Conservation (phyloP, 2,329 filamentous ascomycete genomes). For the Remersonia thermophila region DNA sequence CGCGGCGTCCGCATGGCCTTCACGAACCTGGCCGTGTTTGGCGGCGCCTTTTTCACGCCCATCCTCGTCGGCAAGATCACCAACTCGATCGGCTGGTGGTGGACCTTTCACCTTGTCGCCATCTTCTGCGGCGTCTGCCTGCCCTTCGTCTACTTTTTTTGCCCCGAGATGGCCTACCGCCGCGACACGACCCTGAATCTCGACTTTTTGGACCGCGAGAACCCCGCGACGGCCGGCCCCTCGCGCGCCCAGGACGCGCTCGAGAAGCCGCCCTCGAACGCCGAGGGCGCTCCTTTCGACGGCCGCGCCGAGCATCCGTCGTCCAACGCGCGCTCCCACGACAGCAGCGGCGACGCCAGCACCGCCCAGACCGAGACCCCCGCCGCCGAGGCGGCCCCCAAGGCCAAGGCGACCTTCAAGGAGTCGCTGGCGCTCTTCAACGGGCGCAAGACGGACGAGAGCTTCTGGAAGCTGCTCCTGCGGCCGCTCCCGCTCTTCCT, state of each 20-base stretch:
- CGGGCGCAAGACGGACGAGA: slow-evolving; percentile 68
- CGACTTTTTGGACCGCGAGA: slow-evolving; percentile 41
- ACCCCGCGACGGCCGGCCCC: not conserved
- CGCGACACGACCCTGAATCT: slow-evolving; percentile 57
- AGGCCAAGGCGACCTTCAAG: slow-evolving; percentile 41
- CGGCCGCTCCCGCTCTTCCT: slow-evolving; percentile 72
- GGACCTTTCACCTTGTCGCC: slow-evolving; percentile 79
- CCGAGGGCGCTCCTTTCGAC: too few relatives aligned
- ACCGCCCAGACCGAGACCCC: too few relatives aligned
- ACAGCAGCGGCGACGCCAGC: not conserved
- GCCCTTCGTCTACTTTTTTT: slow-evolving; percentile 61
- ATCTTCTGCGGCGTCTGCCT: slow-evolving; percentile 67
- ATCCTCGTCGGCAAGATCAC: slow-evolving; percentile 87
- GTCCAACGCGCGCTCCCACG: slow-evolving; percentile 21
- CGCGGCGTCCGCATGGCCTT: slow-evolving; percentile 81
- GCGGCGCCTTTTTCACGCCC: slow-evolving; percentile 55
- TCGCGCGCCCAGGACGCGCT: not conserved
- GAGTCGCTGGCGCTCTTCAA: slow-evolving; percentile 60
- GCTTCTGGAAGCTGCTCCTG: slow-evolving; percentile 51
- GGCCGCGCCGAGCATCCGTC: slow-evolving; percentile 27
- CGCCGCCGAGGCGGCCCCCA: not conserved
- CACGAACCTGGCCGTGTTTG: slow-evolving; percentile 45
- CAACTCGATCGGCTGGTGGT: slow-evolving; percentile 61
- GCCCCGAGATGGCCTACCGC: slow-evolving; percentile 72
- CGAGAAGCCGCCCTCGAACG: not conserved